Evolutionary conservation across 306 rosid genomes (phyloP).

Genomic region (Comarum palustre): DNA sequence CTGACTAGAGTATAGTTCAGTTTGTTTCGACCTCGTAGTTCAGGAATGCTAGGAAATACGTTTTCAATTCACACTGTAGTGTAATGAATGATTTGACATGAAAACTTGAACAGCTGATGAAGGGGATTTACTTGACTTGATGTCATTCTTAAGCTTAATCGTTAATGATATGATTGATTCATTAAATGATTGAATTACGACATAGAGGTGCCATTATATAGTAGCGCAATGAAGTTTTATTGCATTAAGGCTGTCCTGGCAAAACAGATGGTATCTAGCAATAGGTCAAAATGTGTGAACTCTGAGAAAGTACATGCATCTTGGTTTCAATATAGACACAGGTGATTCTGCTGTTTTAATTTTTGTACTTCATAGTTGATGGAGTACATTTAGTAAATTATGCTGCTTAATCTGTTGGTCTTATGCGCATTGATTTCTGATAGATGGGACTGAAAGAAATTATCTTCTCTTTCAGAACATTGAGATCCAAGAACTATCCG

Average conservation of each 20-base stretch:
- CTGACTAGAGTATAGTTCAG: neutral
- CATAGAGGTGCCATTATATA: no score
- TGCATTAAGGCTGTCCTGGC: neutral
- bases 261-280: neutral
- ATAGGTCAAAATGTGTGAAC: neutral
- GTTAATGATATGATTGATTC: no score
- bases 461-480: constrained; percentile 32
- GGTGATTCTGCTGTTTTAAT: neutral
- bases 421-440: constrained; percentile 4
- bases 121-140: neutral
- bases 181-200: no score
- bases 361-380: neutral
- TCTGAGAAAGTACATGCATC: neutral
- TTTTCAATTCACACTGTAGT: neutral
- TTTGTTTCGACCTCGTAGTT: neutral
- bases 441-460: neutral
- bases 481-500: constrained; percentile 60
- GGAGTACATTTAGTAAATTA: neutral
- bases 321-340: neutral
- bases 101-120: neutral
- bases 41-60: neutral
- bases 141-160: no score
- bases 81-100: neutral
- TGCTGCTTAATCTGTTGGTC: constrained; percentile 1
- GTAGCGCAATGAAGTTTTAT: no score